Evolutionary conservation across 1,139 yeast genomes (phyloP), one percentile per base, ranked within the genome.

Genomic region (Suhomyces coccinellae): DNA sequence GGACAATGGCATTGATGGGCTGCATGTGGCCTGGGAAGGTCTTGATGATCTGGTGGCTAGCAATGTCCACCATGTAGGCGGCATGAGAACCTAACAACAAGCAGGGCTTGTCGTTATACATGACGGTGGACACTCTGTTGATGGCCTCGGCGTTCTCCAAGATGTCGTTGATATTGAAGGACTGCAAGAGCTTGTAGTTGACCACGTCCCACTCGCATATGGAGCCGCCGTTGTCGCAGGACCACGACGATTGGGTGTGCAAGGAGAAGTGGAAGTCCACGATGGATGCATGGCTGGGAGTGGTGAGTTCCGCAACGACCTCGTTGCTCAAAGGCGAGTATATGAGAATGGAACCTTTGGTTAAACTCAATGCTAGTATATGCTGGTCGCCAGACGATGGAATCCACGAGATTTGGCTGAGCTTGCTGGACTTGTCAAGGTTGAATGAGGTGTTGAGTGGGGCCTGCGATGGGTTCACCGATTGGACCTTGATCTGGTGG

Each of bases 11-110:
- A 51, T 70, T 75, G 33, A 87, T 74, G 3, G 87, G 83, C 30
- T 87, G 79, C 29, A 87, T 78, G 59, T 87, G 95, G 15, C 89
- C 93, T 0, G 95, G 90, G 58, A 79, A 82, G 1, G 83, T 74
- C 52, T 67, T 69, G 33, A 69, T 59, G 3, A 77, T 63, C 43
- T 65, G 59, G 40, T 66, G 70, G 16, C 61, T 51, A 3, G 66
- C 53, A 14, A 71, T 56, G 54, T 81, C 79, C 27, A 82, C 67
- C 49, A 84, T 61, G 46, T 77, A 74, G 27, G 84, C 71, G 32
- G 84, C 77, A 55, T 84, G 87, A 0, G 91, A 77, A 1, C 87
- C 89, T 12, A 83, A 64, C 48, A 87, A 68, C 30, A 87, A 58
- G 60, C 74, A 78, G 24, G 77, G 73, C 49, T 65, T 58, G 26